A percentile compares a stretch with the other conserved stretches of the same genome.
These are phyloP conservation scores for Vitis hybrid DNA, from an alignment of 177 flowering plant genomes.

Conservation along the genomic window DNA sequence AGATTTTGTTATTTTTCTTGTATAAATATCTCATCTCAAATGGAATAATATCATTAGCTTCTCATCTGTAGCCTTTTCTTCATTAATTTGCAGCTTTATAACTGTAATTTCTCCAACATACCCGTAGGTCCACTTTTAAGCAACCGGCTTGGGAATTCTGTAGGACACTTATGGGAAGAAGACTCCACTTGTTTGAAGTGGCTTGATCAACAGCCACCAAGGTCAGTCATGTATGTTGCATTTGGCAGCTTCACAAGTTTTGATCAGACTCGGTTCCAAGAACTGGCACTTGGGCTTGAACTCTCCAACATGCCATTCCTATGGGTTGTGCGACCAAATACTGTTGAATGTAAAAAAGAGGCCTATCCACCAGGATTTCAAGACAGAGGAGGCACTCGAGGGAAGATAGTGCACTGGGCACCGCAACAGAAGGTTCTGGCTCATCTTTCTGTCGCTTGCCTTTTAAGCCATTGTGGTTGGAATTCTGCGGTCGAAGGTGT, in stretches of 20 bases:
- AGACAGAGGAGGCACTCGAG: conserved; percentile 14
- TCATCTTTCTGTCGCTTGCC: conserved; percentile 33
- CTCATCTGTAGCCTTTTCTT: no score
- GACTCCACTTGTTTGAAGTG: conserved; percentile 31
- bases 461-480: conserved; percentile 33
- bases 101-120: no score
- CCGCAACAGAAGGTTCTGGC: conserved; percentile 32
- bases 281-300: neutral
- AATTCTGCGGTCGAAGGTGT: conserved; percentile 6
- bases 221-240: conserved; percentile 19
- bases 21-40: no score
- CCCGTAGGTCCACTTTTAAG: conserved; percentile 10
- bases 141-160: neutral
- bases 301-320: no score
- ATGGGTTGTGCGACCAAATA: conserved; percentile 25
- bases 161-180: conserved; percentile 23
- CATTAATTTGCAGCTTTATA: no score
- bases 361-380: conserved; percentile 23
- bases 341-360: neutral
- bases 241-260: conserved; percentile 7
- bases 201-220: conserved; percentile 19
- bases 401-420: conserved; percentile 32
- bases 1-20: no score
- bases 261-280: neutral
- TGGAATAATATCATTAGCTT: no score